phyloP scores from a whole-genome alignment of 495 filamentous ascomycete genomes.

The Lepraria neglecta region DNA sequence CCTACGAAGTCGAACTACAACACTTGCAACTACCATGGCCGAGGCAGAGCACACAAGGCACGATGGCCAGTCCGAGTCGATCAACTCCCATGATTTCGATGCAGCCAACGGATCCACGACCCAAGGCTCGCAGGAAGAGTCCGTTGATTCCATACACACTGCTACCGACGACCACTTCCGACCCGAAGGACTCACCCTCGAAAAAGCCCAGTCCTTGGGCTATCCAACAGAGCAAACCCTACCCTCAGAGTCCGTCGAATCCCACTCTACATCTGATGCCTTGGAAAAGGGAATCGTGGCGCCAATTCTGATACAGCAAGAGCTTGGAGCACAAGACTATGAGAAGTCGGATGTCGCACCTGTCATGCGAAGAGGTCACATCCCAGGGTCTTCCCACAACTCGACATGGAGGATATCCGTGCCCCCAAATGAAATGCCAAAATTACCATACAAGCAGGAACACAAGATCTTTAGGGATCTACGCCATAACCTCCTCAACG shows the following conservation, averaged over 20 bases:
- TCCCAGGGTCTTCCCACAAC: constrained; percentile 11
- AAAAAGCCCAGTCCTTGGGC: constrained; percentile 20
- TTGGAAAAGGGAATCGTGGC: constrained; percentile 23
- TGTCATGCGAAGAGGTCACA: constrained; percentile 8
- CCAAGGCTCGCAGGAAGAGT: constrained; percentile 13
- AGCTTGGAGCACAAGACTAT: constrained; percentile 25
- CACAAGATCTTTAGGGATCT: constrained; percentile 20
- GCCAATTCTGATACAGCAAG: constrained; percentile 21
- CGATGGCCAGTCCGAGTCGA: not conserved
- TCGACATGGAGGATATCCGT: constrained; percentile 17
- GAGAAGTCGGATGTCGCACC: constrained; percentile 24
- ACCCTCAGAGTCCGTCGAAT: constrained; percentile 5
- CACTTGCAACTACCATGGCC: not conserved
- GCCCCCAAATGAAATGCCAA: constrained; percentile 22
- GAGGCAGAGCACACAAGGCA: not conserved
- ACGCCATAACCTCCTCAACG: constrained; percentile 38
- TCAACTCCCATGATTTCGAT: constrained; percentile 3
- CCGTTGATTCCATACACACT: constrained; percentile 10
- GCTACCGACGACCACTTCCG: constrained; percentile 15
- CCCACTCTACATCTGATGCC: constrained; percentile 13
- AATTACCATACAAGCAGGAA: constrained; percentile 22
- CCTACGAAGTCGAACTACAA: too few species aligned
- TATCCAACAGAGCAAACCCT: constrained; percentile 24
- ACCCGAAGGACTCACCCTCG: constrained; percentile 19
- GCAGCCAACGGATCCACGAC: constrained; percentile 10